Conservation (phyloP, 179 eudicot species). For the Spergularia azorica region DNA sequence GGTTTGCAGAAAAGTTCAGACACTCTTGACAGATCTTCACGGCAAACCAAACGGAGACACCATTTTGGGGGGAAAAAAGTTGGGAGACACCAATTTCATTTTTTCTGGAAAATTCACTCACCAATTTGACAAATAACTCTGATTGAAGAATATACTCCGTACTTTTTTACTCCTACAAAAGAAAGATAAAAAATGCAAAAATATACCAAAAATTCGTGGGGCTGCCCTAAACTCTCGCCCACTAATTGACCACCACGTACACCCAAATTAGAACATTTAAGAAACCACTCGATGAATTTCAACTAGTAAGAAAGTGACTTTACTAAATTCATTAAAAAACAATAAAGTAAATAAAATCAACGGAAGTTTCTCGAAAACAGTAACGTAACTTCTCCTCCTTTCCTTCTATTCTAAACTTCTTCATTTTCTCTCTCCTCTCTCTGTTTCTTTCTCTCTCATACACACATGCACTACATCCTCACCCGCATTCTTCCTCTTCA, state of each 20-base stretch:
- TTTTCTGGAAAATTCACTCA: too few relatives aligned
- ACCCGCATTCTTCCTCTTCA: not conserved
- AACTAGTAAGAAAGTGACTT: not conserved
- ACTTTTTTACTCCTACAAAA: too few relatives aligned
- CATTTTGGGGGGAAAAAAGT: too few relatives aligned
- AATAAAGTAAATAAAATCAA: constrained; percentile 5
- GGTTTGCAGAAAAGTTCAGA: too few relatives aligned
- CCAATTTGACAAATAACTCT: too few relatives aligned
- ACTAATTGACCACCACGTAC: constrained; percentile 27
- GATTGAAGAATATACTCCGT: too few relatives aligned
- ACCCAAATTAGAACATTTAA: constrained; percentile 15
- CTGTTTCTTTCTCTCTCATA: not conserved
- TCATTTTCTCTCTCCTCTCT: not conserved
- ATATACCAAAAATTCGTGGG: constrained; percentile 8
- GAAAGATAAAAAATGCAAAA: not conserved
- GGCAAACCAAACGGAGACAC: too few relatives aligned
- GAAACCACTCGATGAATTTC: not conserved
- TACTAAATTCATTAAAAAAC: not conserved
- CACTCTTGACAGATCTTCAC: too few relatives aligned
- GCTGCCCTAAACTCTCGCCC: constrained; percentile 5
- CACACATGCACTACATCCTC: not conserved
- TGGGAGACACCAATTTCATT: too few relatives aligned
- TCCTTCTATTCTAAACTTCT: constrained; percentile 24
- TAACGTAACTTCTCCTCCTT: constrained; percentile 41
- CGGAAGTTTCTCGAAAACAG: constrained; percentile 51